These are phyloP conservation scores for Kwoniella dendrophila DNA, from an alignment of 768 basidiomycete genomes.

Conservation along the genomic window DNA sequence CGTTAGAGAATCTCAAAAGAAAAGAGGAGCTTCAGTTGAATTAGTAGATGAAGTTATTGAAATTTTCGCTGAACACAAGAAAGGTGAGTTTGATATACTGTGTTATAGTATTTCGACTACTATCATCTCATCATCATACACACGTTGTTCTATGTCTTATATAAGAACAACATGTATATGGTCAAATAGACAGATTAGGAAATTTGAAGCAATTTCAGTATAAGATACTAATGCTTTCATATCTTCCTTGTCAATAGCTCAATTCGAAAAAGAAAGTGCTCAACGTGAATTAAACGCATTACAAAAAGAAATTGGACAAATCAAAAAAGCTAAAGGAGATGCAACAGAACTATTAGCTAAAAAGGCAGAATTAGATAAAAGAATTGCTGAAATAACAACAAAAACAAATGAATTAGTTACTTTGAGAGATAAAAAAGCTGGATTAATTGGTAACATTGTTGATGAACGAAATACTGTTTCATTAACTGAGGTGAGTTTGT, in stretches of 20 bases:
- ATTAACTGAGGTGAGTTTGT: slow-evolving; percentile 72
- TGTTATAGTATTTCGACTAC: too few species aligned
- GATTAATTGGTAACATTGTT: slow-evolving; percentile 87
- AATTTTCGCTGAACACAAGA: slow-evolving; percentile 91
- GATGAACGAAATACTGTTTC: slow-evolving; percentile 83
- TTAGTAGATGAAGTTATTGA: slow-evolving; percentile 90
- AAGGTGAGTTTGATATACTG: slow-evolving; percentile 72
- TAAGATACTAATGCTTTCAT: background rate
- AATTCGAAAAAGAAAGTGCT: slow-evolving; percentile 76
- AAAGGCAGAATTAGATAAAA: slow-evolving; percentile 83
- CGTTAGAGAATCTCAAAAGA: slow-evolving; percentile 88
- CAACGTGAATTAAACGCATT: slow-evolving; percentile 82
- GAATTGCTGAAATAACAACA: slow-evolving; percentile 75
- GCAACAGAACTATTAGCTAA: slow-evolving; percentile 81
- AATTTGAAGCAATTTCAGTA: background rate
- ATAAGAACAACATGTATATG: too few species aligned
- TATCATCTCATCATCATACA: background rate
- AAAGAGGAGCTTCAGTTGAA: slow-evolving; percentile 84
- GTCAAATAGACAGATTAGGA: too few species aligned
- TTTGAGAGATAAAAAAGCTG: slow-evolving; percentile 64
- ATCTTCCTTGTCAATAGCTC: slow-evolving; percentile 62
- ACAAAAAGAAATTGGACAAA: slow-evolving; percentile 90
- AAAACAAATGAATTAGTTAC: slow-evolving; percentile 73
- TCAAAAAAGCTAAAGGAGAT: slow-evolving; percentile 94
- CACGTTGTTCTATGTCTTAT: background rate